Evolutionary conservation across 176 grass and related monocot species (phyloP), one percentile per base, ranked within the genome.

Genomic region (Aegilops speltoides): DNA sequence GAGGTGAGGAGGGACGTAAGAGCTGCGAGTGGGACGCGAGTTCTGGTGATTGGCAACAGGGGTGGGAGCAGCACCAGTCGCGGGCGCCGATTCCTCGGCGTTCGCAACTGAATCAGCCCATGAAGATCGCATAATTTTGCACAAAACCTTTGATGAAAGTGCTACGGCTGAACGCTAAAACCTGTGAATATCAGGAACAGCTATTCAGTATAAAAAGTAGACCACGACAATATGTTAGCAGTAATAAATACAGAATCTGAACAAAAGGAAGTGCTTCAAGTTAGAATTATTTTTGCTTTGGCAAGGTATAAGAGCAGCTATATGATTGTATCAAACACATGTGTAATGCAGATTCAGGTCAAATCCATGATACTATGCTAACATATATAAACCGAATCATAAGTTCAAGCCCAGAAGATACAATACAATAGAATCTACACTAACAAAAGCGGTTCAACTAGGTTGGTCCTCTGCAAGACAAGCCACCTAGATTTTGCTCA

Each of bases 51-150:
- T 71, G 33, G 81, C 91, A 85, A 79, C 83, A 82, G 79, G 40
- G 45, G 77, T 64, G 4, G 79, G 8, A 79, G 86, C 26, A 48
- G 64, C 62, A 70, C 38, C 91, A 81, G 91, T 92, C 52, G 36
- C 93, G 90, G 88, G 66, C 95, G 89, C 95, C 93, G 95, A 90
- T 89, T 68, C 94, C 76, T 98, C 95, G 93, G 95, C 93, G 93
- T 95, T 95, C 89, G 93, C 95, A 89, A 98, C 91, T 90, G 93
- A 93, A 80, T 98, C 95, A 98, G 95, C 95, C 95, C 95, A 98
- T 95, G 95, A 98, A 82, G 86, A 88, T 93, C 95, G 95, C 95
- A 98, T 98, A 95, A 98, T 93, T 98, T 91, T 90, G 82, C 88
- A 82, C 48, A 80, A 74, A 66, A 73, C 73, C 77, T 86, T 75